A percentile compares a stretch with the other conserved stretches of the same genome.
Evolutionary conservation across 1,284 basidiomycete genomes (phyloP).

Genomic region (Cutaneotrichosporon cavernicola): DNA sequence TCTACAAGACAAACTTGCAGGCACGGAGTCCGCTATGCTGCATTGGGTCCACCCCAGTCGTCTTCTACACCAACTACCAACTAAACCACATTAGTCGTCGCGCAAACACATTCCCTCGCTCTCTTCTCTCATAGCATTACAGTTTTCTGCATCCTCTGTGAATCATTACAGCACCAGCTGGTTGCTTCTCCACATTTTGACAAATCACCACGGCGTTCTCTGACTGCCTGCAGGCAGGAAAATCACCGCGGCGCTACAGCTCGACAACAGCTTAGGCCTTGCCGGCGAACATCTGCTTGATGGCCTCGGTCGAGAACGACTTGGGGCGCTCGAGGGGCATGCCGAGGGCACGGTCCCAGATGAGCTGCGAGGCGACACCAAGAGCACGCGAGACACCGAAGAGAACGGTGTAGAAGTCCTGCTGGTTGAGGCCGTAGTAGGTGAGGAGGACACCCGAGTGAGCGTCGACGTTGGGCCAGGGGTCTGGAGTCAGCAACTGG

Average conservation of each 20-base stretch:
- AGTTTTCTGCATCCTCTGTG: conserved; percentile 11
- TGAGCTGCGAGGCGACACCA: conserved; percentile 82
- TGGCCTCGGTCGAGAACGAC: conserved; percentile 55
- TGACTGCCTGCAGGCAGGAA: not conserved
- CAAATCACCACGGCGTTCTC: conserved; percentile 7
- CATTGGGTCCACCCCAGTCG: too few relatives aligned
- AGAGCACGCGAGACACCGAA: conserved; percentile 95
- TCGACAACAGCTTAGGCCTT: conserved; percentile 27
- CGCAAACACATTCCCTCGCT: not conserved
- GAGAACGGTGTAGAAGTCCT: conserved; percentile 93
- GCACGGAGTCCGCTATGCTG: too few relatives aligned
- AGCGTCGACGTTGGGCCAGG: conserved; percentile 83
- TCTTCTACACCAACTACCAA: too few relatives aligned
- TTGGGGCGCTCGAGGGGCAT: conserved; percentile 55
- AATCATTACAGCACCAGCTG: conserved; percentile 13
- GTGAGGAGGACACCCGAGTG: conserved; percentile 93
- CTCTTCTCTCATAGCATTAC: not conserved
- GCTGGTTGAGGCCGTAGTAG: conserved; percentile 71
- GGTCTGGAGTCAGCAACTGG: conserved; percentile 37
- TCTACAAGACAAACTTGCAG: too few relatives aligned
- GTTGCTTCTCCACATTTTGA: conserved; percentile 12
- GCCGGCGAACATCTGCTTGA: conserved; percentile 53
- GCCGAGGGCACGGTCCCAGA: conserved; percentile 94
- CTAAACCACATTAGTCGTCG: too few relatives aligned
- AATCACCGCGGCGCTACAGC: conserved; percentile 2